A percentile compares a stretch with the other conserved stretches of the same genome.
These are phyloP conservation scores for Melastoma malabathricum DNA, from an alignment of 345 rosid genomes.

Conservation along the genomic window DNA sequence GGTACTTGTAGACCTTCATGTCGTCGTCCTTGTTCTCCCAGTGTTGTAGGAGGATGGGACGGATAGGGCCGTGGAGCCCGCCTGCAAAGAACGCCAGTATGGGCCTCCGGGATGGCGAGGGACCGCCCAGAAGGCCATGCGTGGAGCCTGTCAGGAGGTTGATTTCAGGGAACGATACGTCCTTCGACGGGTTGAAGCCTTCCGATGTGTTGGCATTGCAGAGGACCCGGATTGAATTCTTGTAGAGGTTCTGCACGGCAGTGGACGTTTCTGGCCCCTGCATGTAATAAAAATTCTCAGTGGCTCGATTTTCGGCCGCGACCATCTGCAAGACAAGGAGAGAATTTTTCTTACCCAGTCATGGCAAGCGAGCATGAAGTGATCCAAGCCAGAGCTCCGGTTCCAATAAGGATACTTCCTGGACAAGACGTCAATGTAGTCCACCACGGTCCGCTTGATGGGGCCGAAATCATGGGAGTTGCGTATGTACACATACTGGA, in stretches of 20 bases:
- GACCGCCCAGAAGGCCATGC: conserved; percentile 54
- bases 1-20: conserved; percentile 49
- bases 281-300: neutral
- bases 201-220: conserved; percentile 92
- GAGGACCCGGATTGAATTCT: conserved; percentile 60
- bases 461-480: conserved; percentile 55
- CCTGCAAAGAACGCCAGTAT: conserved; percentile 90
- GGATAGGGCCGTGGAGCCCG: conserved; percentile 85
- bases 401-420: conserved; percentile 61
- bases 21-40: conserved; percentile 78
- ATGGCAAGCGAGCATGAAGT: conserved; percentile 83
- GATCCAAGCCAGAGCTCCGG: conserved; percentile 73
- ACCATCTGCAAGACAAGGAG: neutral
- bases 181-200: conserved; percentile 63
- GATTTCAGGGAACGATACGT: conserved; percentile 75
- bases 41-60: conserved; percentile 68
- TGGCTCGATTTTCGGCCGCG: too few relatives aligned
- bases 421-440: conserved; percentile 47
- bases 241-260: conserved; percentile 37
- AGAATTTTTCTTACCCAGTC: conserved; percentile 53
- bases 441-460: conserved; percentile 47
- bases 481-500: conserved; percentile 49
- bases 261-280: conserved; percentile 60
- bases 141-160: conserved; percentile 52
- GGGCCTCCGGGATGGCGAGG: conserved; percentile 58